Percentiles rank a stretch among this genome's conserved stretches.
Conservation (phyloP, 345 rosid genomes). For the Eucalyptus curtisii region DNA sequence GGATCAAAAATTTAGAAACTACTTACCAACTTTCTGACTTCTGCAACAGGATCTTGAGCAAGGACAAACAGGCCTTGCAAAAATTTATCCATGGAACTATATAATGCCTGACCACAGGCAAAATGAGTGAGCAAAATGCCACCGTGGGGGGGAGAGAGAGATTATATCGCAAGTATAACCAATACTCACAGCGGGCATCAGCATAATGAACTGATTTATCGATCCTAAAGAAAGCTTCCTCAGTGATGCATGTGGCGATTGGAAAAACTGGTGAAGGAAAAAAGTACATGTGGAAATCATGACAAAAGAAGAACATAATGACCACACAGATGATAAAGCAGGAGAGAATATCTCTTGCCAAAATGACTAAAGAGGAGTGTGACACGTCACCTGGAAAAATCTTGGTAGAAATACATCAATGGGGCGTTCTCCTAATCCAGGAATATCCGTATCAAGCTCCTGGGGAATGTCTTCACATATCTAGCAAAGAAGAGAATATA, state of each 20-base stretch:
- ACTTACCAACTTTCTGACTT: constrained; percentile 71
- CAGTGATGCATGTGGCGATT: constrained; percentile 72
- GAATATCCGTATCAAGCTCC: constrained; percentile 76
- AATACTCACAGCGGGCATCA: constrained; percentile 93
- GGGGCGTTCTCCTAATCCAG: constrained; percentile 83
- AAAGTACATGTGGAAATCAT: not conserved
- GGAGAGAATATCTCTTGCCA: not conserved
- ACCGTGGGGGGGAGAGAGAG: not conserved
- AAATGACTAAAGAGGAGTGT: not conserved
- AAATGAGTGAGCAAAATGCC: not conserved
- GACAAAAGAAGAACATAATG: not conserved
- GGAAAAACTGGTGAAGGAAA: constrained; percentile 59
- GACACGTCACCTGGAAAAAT: constrained; percentile 49
- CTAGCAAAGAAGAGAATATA: constrained; percentile 12
- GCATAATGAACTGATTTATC: constrained; percentile 75
- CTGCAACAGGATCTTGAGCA: constrained; percentile 68
- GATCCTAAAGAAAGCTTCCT: constrained; percentile 84
- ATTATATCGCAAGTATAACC: not conserved
- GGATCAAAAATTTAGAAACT: not conserved
- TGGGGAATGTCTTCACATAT: constrained; percentile 96
- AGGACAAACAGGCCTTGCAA: constrained; percentile 89
- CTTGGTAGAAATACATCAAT: constrained; percentile 73
- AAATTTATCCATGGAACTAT: constrained; percentile 52
- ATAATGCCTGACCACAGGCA: constrained; percentile 43
- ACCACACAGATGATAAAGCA: not conserved